These are phyloP conservation scores for Coemansia sp. DNA, from an alignment of 192 early-diverging fungal genomes.

Conservation along the genomic window DNA sequence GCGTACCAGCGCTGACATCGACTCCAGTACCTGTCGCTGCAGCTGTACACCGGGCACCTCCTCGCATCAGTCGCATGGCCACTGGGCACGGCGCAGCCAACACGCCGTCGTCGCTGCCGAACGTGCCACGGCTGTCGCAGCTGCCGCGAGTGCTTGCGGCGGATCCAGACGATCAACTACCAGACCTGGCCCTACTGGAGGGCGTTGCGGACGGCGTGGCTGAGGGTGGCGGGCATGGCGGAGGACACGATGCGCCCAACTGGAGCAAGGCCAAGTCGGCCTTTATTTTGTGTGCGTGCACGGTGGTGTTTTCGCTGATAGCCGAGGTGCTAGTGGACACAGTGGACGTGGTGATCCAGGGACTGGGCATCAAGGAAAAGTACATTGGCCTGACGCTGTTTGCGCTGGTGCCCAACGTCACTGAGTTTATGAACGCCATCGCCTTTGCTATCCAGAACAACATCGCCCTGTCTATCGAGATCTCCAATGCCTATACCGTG, in stretches of 20 bases:
- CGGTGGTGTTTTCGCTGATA: conserved; percentile 81
- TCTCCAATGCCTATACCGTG: conserved; percentile 92
- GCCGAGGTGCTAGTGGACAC: conserved; percentile 91
- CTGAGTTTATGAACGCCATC: conserved; percentile 94
- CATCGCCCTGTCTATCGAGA: conserved; percentile 85
- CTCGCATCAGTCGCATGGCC: conserved; percentile 11
- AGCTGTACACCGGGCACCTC: background rate
- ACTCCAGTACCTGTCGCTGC: conserved; percentile 2
- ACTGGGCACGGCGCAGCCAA: conserved; percentile 32
- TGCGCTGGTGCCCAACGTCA: conserved; percentile 92
- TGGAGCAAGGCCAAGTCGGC: conserved; percentile 83
- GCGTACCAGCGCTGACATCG: background rate
- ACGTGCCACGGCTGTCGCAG: conserved; percentile 51
- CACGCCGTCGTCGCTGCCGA: conserved; percentile 50
- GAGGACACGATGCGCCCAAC: conserved; percentile 89
- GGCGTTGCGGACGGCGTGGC: conserved; percentile 53
- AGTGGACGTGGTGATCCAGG: conserved; percentile 78
- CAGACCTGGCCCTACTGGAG: conserved; percentile 45
- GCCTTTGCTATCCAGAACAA: conserved; percentile 92
- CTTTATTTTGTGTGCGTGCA: conserved; percentile 77
- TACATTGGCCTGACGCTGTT: conserved; percentile 92
- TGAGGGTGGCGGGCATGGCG: conserved; percentile 63
- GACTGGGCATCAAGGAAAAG: conserved; percentile 73
- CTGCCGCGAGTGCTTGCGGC: conserved; percentile 55
- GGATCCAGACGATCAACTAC: conserved; percentile 51